These are phyloP conservation scores for Penicillium paxilli DNA, from an alignment of 495 filamentous ascomycete genomes.

Conservation along the genomic window DNA sequence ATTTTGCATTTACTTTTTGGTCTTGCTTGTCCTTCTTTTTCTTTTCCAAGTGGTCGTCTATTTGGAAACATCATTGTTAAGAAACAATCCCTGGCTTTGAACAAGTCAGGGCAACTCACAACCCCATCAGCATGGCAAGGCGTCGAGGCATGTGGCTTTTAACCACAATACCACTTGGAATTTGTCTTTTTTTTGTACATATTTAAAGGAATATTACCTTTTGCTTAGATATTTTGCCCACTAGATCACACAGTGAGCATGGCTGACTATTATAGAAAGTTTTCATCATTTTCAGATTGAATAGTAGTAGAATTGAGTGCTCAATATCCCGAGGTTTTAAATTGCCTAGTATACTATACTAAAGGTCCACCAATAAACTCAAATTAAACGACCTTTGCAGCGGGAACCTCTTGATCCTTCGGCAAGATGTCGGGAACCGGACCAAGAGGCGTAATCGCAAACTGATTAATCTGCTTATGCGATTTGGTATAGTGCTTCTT, in stretches of 20 bases:
- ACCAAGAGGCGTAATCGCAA: conserved; percentile 64
- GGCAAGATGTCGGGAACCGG: conserved; percentile 62
- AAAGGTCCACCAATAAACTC: neutral
- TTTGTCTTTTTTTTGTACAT: conserved; percentile 15
- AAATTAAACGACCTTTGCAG: conserved; percentile 39
- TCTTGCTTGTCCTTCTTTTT: conserved; percentile 1
- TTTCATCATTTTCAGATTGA: no score
- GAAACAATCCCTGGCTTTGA: neutral
- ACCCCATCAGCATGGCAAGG: conserved; percentile 39
- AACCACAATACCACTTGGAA: conserved; percentile 14
- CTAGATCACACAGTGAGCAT: neutral
- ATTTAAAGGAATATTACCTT: conserved; percentile 14
- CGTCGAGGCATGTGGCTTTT: conserved; percentile 25
- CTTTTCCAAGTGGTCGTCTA: neutral
- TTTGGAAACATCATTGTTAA: neutral
- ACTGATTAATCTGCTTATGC: conserved; percentile 67
- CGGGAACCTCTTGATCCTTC: conserved; percentile 60
- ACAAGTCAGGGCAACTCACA: conserved; percentile 13
- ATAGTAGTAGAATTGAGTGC: no score
- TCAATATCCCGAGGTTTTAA: no score
- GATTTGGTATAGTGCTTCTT: conserved; percentile 73
- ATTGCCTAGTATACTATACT: no score
- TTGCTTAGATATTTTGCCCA: conserved; percentile 1
- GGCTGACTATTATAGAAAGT: neutral
- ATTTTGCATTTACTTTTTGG: conserved; percentile 13